Base-by-base conservation (phyloP, 129 eudicot species). In the Scalesia atractyloides region DNA sequence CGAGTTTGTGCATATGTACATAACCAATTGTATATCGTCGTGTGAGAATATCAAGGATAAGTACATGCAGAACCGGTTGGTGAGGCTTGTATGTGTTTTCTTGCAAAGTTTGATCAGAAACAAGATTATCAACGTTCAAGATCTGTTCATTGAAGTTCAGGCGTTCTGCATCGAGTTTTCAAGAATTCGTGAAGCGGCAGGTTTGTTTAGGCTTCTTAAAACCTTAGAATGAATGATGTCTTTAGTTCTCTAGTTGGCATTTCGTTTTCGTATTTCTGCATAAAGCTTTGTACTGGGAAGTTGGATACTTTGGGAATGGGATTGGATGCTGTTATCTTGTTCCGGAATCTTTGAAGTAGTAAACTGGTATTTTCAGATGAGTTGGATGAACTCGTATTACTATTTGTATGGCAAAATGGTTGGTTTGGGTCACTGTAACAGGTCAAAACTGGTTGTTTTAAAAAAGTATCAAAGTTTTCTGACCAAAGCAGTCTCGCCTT, bases 91-190 rank as follows among this genome's bases (percentile, higher is more conserved):
- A 12, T 93, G 98, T 73, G 98, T 93, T 44, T 93, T 93, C 69
- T 73, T 92, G 64, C 97, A 87, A 82, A 93, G 98, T 81, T 78
- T 89, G 77, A 93, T 93, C 66, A 80, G 97, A 58, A 93, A 89
- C 76, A 93, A 93, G 79, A 93, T 93, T 8, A 93, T 93, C 49
- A 93, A 93, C 33, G 98, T 94, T 70, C 92, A 94, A 47, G 98
- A 94, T 73, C 85, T 90, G 15, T 90, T 94, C 80, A 90, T 84
- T 43, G 98, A 94, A 81, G 97, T 94, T 14, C 93, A 94, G 76
- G 97, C 96, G 6, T 94, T 94, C 72, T 94, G 98, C 66, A 94
- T 90, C 18, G 97, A 94, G 90, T 94, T 94, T 84, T 94, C 98
- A 0, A 79, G 97, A 79, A 94, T 94, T 41, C 87, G 96, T 62